These are phyloP conservation scores for Nissolia schottii DNA, from an alignment of 306 rosid genomes.

Conservation along the genomic window DNA sequence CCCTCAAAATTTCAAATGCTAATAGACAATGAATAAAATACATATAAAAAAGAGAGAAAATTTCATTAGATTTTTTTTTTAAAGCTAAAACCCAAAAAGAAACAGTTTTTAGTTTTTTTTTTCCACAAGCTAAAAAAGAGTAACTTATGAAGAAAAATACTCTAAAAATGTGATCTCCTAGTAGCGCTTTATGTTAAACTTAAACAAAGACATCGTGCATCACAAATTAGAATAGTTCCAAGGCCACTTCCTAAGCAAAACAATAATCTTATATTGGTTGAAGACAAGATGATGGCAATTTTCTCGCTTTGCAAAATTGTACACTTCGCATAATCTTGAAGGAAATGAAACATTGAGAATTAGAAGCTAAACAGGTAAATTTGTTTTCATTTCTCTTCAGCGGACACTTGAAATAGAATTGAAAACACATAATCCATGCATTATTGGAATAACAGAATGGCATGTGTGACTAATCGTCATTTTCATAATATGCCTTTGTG, in stretches of 20 bases:
- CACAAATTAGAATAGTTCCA: not conserved
- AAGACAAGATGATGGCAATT: not conserved
- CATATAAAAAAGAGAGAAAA: too few relatives aligned
- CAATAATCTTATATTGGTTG: not conserved
- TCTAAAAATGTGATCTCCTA: not conserved
- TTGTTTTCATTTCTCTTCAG: not conserved
- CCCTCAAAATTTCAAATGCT: not conserved
- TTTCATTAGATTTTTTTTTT: too few relatives aligned
- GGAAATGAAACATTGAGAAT: not conserved
- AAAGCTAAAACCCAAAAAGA: too few relatives aligned
- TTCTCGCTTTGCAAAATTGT: not conserved
- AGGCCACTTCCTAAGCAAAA: not conserved
- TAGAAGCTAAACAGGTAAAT: not conserved
- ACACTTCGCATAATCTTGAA: not conserved
- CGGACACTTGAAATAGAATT: not conserved
- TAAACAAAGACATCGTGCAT: not conserved
- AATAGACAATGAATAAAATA: not conserved
- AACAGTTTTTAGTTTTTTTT: not conserved
- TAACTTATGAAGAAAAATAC: not conserved
- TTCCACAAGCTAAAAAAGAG: not conserved
- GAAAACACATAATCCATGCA: not conserved
- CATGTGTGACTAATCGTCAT: not conserved
- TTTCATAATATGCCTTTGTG: not conserved
- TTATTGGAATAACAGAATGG: not conserved
- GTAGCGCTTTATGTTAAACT: not conserved